phyloP scores from a whole-genome alignment of 1,284 basidiomycete species.

The Trichosporon sp. region DNA sequence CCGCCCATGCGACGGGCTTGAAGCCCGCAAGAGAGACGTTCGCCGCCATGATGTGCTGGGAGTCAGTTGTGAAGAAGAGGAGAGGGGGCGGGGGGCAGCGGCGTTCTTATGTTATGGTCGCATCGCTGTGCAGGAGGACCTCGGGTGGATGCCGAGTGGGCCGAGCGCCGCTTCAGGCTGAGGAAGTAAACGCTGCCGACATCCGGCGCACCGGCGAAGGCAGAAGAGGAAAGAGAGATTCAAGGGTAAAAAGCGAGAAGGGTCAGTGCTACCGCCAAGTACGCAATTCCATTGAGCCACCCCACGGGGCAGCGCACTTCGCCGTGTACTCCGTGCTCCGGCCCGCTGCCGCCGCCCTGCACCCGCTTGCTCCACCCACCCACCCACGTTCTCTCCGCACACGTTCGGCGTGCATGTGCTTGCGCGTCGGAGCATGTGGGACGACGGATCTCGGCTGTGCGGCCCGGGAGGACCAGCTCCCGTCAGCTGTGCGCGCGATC shows the following conservation, averaged over 20 bases:
- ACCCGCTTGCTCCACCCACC: too few species aligned
- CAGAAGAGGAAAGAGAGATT: not conserved
- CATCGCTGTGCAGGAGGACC: not conserved
- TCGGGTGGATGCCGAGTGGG: not conserved
- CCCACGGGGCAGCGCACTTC: not conserved
- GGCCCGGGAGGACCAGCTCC: too few species aligned
- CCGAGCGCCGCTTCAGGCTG: not conserved
- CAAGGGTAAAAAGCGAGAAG: not conserved
- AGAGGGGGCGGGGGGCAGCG: too few species aligned
- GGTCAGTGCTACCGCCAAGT: not conserved
- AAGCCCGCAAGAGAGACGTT: not conserved
- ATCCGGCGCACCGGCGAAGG: not conserved
- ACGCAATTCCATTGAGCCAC: not conserved
- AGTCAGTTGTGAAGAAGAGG: not conserved
- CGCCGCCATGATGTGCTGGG: not conserved
- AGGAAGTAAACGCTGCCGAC: not conserved
- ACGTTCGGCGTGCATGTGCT: not conserved
- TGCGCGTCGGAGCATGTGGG: too few species aligned
- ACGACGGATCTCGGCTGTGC: too few species aligned
- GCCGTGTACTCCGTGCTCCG: not conserved
- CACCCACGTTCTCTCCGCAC: too few species aligned
- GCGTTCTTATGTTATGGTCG: not conserved
- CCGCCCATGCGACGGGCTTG: conserved; percentile 6
- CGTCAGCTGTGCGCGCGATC: too few species aligned
- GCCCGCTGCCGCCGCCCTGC: too few species aligned